phyloP scores from a whole-genome alignment of 805 yeast species.

The Candida dajiaensis region DNA sequence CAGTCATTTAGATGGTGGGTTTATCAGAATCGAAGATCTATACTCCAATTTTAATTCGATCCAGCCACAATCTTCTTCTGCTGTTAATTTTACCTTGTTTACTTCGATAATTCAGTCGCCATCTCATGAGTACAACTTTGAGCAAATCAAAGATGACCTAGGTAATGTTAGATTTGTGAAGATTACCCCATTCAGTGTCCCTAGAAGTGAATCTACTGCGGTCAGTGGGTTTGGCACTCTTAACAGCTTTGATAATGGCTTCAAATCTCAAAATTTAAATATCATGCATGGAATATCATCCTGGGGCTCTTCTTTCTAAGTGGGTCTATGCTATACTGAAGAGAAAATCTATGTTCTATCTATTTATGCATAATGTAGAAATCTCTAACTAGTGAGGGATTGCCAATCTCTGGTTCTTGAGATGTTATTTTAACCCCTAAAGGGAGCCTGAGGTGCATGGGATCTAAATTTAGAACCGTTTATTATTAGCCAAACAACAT shows the following conservation, averaged over 20 bases:
- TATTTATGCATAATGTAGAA: background rate
- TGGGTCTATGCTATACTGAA: background rate
- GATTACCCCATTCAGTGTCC: slow-evolving; percentile 1
- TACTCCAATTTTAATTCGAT: slow-evolving; percentile 1
- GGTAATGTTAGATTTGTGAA: slow-evolving; percentile 15
- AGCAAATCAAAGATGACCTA: slow-evolving; percentile 5
- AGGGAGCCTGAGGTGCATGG: too few species aligned
- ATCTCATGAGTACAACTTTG: slow-evolving; percentile 10
- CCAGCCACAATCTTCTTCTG: background rate
- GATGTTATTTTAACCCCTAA: too few species aligned
- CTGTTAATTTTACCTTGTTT: slow-evolving; percentile 6
- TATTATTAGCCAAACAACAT: background rate
- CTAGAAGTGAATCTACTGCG: background rate
- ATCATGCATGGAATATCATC: background rate
- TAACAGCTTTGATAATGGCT: background rate
- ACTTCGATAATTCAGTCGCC: slow-evolving; percentile 9
- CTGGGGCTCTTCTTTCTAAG: slow-evolving; percentile 1
- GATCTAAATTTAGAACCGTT: background rate
- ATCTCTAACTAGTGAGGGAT: too few species aligned
- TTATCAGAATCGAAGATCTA: slow-evolving; percentile 4
- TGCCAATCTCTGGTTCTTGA: too few species aligned
- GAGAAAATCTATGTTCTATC: background rate
- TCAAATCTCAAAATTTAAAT: background rate
- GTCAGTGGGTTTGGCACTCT: background rate
- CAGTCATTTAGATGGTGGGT: slow-evolving; percentile 6